Conservation (phyloP, 371 early-diverging fungal genomes). For the Batkoa obscura region DNA sequence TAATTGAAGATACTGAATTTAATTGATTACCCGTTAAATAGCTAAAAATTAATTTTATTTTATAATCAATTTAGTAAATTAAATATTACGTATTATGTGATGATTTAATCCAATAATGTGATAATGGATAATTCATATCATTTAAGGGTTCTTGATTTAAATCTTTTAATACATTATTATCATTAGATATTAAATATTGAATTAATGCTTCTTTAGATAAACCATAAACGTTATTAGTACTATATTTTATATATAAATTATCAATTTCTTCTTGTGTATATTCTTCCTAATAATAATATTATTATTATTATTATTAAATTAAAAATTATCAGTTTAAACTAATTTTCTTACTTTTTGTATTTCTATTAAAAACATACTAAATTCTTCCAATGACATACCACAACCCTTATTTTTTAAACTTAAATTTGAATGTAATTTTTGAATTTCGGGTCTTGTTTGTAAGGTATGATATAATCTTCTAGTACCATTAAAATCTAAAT, state of each 20-base stretch:
- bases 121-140: constrained; percentile 30
- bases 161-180: not conserved
- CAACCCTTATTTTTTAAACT: not conserved
- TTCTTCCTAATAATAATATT: not conserved
- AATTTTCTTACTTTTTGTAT: not conserved
- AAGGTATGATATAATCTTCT: not conserved
- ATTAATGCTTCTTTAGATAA: not conserved
- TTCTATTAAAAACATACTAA: not conserved
- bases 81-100: constrained; percentile 61
- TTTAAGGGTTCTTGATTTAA: constrained; percentile 6
- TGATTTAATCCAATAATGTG: constrained; percentile 53
- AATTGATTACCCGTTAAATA: constrained; percentile 57
- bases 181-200: not conserved
- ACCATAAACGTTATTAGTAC: not conserved
- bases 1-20: constrained; percentile 44
- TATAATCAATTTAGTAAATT: not conserved
- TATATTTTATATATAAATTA: not conserved
- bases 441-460: constrained; percentile 1
- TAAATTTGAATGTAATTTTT: not conserved
- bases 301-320: not conserved
- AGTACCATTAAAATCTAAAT: constrained; percentile 1
- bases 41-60: constrained; percentile 1
- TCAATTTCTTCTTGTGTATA: not conserved
- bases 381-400: not conserved
- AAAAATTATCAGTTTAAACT: too few species aligned